phyloP scores from a whole-genome alignment of 495 filamentous ascomycete genomes.

The Podospora conica region DNA sequence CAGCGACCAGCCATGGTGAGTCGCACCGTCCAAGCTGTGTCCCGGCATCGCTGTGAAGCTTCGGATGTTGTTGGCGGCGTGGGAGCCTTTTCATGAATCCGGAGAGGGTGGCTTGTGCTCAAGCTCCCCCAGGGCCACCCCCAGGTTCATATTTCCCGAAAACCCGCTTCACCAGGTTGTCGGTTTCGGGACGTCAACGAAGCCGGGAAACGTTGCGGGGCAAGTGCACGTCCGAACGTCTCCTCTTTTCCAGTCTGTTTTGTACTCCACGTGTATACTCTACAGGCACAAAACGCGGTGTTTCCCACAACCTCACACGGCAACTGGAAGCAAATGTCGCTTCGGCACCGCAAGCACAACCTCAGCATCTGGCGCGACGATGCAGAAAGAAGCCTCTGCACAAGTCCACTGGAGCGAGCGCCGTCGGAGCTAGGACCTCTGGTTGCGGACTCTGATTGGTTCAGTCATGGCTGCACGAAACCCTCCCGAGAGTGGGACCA shows the following conservation, averaged over 20 bases:
- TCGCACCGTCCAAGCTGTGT: neutral
- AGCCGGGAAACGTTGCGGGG: neutral
- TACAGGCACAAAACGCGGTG: neutral
- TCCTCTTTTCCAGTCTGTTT: neutral
- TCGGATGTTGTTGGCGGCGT: neutral
- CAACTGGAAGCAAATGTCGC: constrained; percentile 2
- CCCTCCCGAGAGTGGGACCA: constrained; percentile 5
- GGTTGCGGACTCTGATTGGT: neutral
- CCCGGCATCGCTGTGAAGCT: neutral
- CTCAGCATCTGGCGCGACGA: neutral
- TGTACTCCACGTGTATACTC: no score
- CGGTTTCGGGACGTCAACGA: neutral
- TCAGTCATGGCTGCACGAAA: constrained; percentile 10
- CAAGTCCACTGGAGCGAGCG: neutral
- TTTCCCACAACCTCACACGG: neutral
- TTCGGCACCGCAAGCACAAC: constrained; percentile 4
- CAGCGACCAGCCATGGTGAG: neutral
- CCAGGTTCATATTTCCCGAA: neutral
- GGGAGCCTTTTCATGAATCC: neutral
- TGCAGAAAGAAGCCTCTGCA: neutral
- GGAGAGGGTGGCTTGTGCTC: neutral
- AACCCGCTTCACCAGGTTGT: neutral
- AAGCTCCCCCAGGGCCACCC: neutral
- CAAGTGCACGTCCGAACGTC: no score
- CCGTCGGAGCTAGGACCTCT: neutral